These are phyloP conservation scores for Podospora pseudopauciseta DNA, from an alignment of 495 filamentous ascomycete species.

Conservation along the genomic window DNA sequence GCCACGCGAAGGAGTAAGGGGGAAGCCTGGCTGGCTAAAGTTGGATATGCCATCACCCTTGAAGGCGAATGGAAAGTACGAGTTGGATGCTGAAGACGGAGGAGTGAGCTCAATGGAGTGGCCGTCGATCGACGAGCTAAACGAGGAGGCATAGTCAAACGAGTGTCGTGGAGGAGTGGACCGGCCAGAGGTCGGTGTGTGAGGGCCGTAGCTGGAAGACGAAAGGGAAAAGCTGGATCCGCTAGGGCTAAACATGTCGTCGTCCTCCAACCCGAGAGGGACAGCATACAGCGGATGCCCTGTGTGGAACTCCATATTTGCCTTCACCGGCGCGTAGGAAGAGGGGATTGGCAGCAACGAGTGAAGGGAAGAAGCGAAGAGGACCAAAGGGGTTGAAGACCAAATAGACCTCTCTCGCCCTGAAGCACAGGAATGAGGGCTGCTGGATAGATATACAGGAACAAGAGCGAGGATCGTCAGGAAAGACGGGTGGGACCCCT, in stretches of 20 bases:
- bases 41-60: conserved; percentile 14
- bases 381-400: background rate
- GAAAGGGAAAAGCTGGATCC: conserved; percentile 35
- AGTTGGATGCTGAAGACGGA: conserved; percentile 34
- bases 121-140: conserved; percentile 18
- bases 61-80: conserved; percentile 35
- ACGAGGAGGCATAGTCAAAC: conserved; percentile 27
- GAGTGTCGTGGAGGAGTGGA: conserved; percentile 23
- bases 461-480: conserved; percentile 17
- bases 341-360: background rate
- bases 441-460: conserved; percentile 25
- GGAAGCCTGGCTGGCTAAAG: conserved; percentile 22
- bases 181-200: conserved; percentile 39
- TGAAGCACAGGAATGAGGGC: conserved; percentile 22
- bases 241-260: conserved; percentile 26
- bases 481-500: conserved; percentile 10
- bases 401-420: conserved; percentile 16
- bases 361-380: background rate
- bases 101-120: conserved; percentile 34
- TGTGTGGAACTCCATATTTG: conserved; percentile 20
- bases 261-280: conserved; percentile 23
- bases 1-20: conserved; percentile 23
- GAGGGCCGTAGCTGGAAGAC: conserved; percentile 36
- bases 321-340: background rate
- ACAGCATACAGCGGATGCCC: conserved; percentile 20